phyloP scores from a whole-genome alignment of 75 land plant genomes.

The Pinus tabuliformis region DNA sequence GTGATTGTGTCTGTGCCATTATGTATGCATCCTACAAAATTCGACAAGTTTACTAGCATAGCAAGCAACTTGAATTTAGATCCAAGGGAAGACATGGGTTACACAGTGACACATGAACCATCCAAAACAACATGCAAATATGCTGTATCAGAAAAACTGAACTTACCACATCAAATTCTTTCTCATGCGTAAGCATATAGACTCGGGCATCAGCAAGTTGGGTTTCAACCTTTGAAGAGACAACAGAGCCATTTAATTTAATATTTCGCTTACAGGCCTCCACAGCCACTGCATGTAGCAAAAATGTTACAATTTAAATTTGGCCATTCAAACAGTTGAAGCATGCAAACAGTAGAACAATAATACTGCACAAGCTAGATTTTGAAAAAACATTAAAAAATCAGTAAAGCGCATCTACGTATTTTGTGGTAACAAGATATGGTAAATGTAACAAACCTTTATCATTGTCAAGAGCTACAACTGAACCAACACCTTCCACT shows the following conservation, averaged over 20 bases:
- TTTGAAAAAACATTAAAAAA: neutral
- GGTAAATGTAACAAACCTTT: constrained; percentile 51
- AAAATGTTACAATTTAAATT: no score
- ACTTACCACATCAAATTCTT: constrained; percentile 94
- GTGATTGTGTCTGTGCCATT: no score
- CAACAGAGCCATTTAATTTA: constrained; percentile 91
- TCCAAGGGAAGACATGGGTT: no score
- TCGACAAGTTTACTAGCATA: no score
- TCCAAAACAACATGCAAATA: neutral
- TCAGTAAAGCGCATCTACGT: neutral
- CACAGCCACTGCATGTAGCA: constrained; percentile 58
- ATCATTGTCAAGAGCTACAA: constrained; percentile 88
- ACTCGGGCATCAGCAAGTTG: constrained; percentile 89
- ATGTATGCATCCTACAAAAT: neutral
- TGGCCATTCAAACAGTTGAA: neutral
- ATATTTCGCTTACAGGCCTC: constrained; percentile 94
- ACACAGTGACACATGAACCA: neutral
- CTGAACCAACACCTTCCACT: constrained; percentile 81
- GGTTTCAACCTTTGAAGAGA: constrained; percentile 81
- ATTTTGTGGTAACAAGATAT: neutral
- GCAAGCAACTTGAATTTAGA: no score
- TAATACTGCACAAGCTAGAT: constrained; percentile 1
- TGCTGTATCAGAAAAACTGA: neutral
- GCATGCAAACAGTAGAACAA: neutral
- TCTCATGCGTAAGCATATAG: constrained; percentile 93